These are phyloP conservation scores for Coniochaeta hoffmannii DNA, from an alignment of 2,329 filamentous ascomycete genomes.

Conservation along the genomic window DNA sequence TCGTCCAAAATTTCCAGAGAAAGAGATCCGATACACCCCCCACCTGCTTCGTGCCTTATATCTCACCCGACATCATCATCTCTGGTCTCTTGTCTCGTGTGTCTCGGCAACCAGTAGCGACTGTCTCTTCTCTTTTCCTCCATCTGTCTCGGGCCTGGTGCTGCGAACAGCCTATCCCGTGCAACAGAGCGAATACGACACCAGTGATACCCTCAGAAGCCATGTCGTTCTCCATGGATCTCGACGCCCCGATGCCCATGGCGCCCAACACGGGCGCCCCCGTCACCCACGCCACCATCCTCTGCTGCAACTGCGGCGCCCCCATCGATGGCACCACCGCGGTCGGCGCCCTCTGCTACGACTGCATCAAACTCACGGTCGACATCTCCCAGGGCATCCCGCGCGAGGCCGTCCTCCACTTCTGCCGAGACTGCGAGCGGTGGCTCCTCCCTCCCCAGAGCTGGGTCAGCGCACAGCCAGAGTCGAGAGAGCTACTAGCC, in stretches of 20 bases:
- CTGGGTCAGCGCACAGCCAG: slow-evolving; percentile 78
- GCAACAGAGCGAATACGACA: neutral
- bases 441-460: slow-evolving; percentile 82
- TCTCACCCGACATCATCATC: neutral
- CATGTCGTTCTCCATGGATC: slow-evolving; percentile 19
- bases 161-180: neutral
- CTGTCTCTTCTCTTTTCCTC: too few relatives aligned
- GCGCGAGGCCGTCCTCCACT: slow-evolving; percentile 81
- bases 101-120: neutral
- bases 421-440: slow-evolving; percentile 89
- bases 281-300: slow-evolving; percentile 47
- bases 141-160: neutral
- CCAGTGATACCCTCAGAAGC: neutral
- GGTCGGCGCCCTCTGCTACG: slow-evolving; percentile 84
- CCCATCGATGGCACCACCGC: slow-evolving; percentile 87
- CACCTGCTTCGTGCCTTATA: neutral
- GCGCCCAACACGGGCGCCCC: slow-evolving; percentile 14
- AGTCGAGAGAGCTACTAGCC: slow-evolving; percentile 88
- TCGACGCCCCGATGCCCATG: slow-evolving; percentile 23
- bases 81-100: neutral
- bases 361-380: slow-evolving; percentile 90
- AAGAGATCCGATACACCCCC: neutral
- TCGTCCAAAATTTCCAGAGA: slow-evolving; percentile 1
- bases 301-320: slow-evolving; percentile 96
- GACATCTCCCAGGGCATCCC: slow-evolving; percentile 90